Percentiles rank a stretch among this genome's conserved stretches.
Conservation (phyloP, 305 asterid genomes). For the Caryopteris hybrid region DNA sequence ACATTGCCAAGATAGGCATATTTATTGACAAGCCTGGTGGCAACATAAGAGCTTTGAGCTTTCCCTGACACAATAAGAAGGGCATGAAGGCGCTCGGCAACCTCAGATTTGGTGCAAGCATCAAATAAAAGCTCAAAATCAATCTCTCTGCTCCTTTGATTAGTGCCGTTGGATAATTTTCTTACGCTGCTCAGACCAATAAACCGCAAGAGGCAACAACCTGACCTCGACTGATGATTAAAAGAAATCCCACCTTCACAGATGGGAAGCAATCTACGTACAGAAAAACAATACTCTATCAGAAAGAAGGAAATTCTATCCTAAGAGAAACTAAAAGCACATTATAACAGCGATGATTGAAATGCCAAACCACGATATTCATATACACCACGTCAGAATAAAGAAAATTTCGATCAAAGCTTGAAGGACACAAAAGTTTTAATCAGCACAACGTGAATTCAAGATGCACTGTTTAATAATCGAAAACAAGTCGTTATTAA, state of each 20-base stretch:
- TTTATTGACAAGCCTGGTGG: slow-evolving; percentile 59
- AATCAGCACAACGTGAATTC: not conserved
- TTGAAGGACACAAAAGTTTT: not conserved
- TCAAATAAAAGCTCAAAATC: slow-evolving; percentile 51
- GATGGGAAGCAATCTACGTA: slow-evolving; percentile 36
- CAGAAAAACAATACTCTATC: not conserved
- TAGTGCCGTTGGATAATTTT: slow-evolving; percentile 21
- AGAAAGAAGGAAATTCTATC: not conserved
- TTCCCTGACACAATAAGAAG: slow-evolving; percentile 65
- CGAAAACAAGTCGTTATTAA: not conserved
- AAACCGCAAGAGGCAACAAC: slow-evolving; percentile 15
- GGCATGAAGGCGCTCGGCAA: slow-evolving; percentile 51
- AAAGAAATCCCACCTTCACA: slow-evolving; percentile 35
- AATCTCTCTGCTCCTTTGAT: slow-evolving; percentile 25
- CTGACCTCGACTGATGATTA: slow-evolving; percentile 13
- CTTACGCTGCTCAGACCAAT: slow-evolving; percentile 26
- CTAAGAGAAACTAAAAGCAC: not conserved
- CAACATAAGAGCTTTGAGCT: slow-evolving; percentile 35
- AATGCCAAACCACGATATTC: not conserved
- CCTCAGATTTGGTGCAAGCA: slow-evolving; percentile 40
- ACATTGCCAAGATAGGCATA: slow-evolving; percentile 57
- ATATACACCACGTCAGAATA: not conserved
- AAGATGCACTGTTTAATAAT: not conserved
- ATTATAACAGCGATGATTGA: not conserved
- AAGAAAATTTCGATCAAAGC: not conserved